phyloP scores from a whole-genome alignment of 2,329 filamentous ascomycete species.

The Stagonosporopsis chrysanthemi region DNA sequence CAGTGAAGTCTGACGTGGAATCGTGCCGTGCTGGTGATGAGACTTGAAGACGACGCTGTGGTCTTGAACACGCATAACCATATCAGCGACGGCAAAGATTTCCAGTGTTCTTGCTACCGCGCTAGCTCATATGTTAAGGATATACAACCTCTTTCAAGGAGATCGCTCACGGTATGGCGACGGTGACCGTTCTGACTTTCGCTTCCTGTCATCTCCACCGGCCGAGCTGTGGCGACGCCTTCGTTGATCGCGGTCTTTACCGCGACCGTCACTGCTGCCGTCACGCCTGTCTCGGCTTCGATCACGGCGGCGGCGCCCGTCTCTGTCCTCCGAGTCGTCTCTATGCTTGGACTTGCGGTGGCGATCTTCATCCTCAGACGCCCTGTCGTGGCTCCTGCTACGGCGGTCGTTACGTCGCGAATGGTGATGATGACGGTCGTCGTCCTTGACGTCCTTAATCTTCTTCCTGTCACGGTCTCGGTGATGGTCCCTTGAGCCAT shows the following conservation, averaged over 20 bases:
- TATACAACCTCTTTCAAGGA: neutral
- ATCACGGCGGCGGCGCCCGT: constrained; percentile 23
- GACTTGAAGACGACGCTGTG: too few relatives aligned
- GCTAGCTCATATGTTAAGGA: neutral
- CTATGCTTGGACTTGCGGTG: constrained; percentile 16
- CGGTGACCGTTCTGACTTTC: constrained; percentile 15
- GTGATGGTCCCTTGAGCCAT: constrained; percentile 35
- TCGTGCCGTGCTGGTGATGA: too few relatives aligned
- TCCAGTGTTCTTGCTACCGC: too few relatives aligned
- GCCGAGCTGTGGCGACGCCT: constrained; percentile 26
- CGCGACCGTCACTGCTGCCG: constrained; percentile 16
- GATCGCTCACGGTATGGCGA: constrained; percentile 7
- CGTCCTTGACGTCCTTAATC: constrained; percentile 31
- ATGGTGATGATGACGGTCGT: constrained; percentile 16
- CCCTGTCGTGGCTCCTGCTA: constrained; percentile 26
- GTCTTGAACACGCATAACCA: neutral
- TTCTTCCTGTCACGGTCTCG: constrained; percentile 29
- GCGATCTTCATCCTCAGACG: constrained; percentile 21
- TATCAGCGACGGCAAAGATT: neutral
- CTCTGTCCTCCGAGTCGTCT: constrained; percentile 22
- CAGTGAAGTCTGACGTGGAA: too few relatives aligned
- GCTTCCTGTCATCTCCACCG: constrained; percentile 17
- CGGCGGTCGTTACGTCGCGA: constrained; percentile 23
- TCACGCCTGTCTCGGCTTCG: constrained; percentile 13
- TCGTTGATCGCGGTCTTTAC: constrained; percentile 8